Base-by-base conservation (phyloP, 805 yeast species). In the Candida ascalaphidarum region DNA sequence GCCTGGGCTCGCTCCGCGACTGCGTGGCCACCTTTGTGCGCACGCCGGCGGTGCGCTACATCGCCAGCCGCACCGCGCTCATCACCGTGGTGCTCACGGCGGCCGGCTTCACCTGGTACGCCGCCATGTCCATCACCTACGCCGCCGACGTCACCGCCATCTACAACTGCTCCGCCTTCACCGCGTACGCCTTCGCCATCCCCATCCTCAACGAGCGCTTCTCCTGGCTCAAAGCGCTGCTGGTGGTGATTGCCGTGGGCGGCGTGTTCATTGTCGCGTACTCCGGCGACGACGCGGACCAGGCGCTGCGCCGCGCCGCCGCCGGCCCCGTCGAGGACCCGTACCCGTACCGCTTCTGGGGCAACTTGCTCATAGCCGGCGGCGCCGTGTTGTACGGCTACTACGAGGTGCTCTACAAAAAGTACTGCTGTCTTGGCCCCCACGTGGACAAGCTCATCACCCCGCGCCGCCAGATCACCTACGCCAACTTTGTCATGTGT, bases 81-180 rank as follows among this genome's bases (percentile, higher is more conserved):
- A 56, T 81, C 17, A 66, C 81, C 3, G 17, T 70, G 7, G 68
- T 84, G 5, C 59, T 84, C 35, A 81, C 81, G 12, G 35, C 74
- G 2, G 95, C 94, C 1, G 95, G 94, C 2, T 61, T 71, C 12
- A 73, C 94, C 2, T 84, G 95, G 95, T 85, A 83, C 48, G 68
- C 81, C 11, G 81, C 95, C 8, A 82, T 85, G 75, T 65, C 76
- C 17, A 55, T 81, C 46, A 77, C 94, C 1, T 80, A 86, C 17
- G 84, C 94, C 0, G 67, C 84, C 3, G 95, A 85, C 44, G 80
- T 85, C 21, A 85, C 95, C 2, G 95, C 95, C 3, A 84, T 84
- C 35, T 85, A 84, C 57, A 84, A 85, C 57, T 83, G 92, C 48
- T 78, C 89, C 11, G 94, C 95, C 0, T 85, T 85, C 50, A 79